These are phyloP conservation scores for Acer yangbiense DNA, from an alignment of 345 rosid species.

Conservation along the genomic window DNA sequence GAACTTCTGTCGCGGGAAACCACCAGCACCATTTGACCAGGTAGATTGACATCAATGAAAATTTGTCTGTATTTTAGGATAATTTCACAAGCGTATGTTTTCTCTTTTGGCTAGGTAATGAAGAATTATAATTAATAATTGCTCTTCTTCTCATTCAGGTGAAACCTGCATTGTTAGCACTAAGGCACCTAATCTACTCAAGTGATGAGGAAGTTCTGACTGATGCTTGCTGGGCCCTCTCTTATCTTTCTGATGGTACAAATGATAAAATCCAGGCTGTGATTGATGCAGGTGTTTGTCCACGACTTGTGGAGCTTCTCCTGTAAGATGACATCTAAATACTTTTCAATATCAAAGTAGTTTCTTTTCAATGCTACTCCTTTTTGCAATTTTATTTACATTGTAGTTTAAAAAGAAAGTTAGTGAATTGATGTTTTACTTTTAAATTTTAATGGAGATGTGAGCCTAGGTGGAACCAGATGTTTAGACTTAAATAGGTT, in stretches of 20 bases:
- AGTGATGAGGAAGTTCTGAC: constrained; percentile 39
- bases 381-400: neutral
- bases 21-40: constrained; percentile 59
- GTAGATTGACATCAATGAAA: constrained; percentile 18
- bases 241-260: constrained; percentile 43
- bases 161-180: constrained; percentile 33
- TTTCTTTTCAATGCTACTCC: neutral
- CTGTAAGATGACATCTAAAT: constrained; percentile 23
- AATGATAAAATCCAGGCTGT: constrained; percentile 43
- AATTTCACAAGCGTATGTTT: neutral
- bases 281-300: constrained; percentile 41
- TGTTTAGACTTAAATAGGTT: too few species aligned
- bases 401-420: neutral
- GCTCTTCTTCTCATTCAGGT: constrained; percentile 30
- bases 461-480: neutral
- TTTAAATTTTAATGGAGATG: neutral
- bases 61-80: neutral
- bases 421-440: neutral
- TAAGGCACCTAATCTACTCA: constrained; percentile 28
- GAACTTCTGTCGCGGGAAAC: constrained; percentile 63
- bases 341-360: neutral
- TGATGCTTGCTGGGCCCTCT: constrained; percentile 48
- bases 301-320: constrained; percentile 39
- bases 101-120: neutral
- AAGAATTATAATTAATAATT: neutral